A percentile compares a stretch with the other conserved stretches of the same genome.
These are phyloP conservation scores for Sugiyamaella marilandica DNA, from an alignment of 805 yeast genomes.

Conservation along the genomic window DNA sequence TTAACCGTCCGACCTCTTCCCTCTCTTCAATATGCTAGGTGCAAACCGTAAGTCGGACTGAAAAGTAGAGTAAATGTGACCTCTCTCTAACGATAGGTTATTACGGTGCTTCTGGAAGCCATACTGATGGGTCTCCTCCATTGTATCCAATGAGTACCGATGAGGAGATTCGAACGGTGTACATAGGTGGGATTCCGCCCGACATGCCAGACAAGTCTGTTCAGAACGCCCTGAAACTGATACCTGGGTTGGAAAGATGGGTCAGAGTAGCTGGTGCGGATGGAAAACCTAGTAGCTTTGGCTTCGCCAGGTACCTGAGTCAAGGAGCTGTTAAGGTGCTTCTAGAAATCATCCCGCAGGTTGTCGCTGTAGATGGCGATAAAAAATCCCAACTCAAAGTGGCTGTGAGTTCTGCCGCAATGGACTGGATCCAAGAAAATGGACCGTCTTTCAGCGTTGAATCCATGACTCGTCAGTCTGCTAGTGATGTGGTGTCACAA, in stretches of 20 bases:
- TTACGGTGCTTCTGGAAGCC: too few relatives aligned
- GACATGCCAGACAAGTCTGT: conserved; percentile 16
- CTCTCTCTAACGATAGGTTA: too few relatives aligned
- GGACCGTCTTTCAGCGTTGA: conserved; percentile 1
- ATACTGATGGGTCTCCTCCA: not conserved
- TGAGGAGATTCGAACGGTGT: conserved; percentile 21
- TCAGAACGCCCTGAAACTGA: conserved; percentile 8
- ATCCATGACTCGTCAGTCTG: not conserved
- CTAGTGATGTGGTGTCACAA: conserved; percentile 1
- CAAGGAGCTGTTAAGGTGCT: conserved; percentile 18
- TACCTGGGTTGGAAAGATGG: conserved; percentile 20
- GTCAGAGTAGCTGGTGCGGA: conserved; percentile 13
- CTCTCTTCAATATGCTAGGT: too few relatives aligned
- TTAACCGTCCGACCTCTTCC: too few relatives aligned
- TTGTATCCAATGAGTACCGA: conserved; percentile 15
- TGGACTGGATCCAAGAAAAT: conserved; percentile 7
- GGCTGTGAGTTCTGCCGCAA: conserved; percentile 12
- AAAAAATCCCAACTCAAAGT: conserved; percentile 2
- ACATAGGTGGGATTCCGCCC: conserved; percentile 17
- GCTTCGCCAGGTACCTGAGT: conserved; percentile 19
- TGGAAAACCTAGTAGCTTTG: conserved; percentile 16
- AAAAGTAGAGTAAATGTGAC: too few relatives aligned
- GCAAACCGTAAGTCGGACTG: too few relatives aligned
- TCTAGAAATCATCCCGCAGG: conserved; percentile 16
- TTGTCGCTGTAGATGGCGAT: not conserved